phyloP scores from a whole-genome alignment of 2,329 filamentous ascomycete genomes.

The Stagonosporopsis cucurbitacearum region DNA sequence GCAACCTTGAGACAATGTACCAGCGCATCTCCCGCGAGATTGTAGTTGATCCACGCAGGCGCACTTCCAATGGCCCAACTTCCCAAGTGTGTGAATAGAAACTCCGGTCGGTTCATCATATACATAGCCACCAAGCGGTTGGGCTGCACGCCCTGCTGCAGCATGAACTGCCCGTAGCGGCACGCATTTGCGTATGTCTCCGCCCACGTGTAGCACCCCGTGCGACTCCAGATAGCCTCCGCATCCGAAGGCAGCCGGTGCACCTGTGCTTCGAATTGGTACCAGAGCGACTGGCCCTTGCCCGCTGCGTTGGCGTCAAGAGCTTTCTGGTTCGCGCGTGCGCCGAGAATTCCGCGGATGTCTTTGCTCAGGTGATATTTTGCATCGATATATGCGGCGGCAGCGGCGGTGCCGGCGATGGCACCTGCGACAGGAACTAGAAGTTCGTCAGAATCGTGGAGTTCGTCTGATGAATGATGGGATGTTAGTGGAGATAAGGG shows the following conservation, averaged over 20 bases:
- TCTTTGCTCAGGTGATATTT: slow-evolving; percentile 73
- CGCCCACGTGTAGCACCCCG: slow-evolving; percentile 54
- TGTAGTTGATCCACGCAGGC: slow-evolving; percentile 75
- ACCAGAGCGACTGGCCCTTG: slow-evolving; percentile 67
- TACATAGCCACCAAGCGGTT: slow-evolving; percentile 70
- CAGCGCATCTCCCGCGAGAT: slow-evolving; percentile 68
- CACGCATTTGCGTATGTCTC: slow-evolving; percentile 51
- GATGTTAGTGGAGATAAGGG: background rate
- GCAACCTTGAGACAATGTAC: slow-evolving; percentile 70
- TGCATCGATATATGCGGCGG: slow-evolving; percentile 69
- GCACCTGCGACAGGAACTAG: slow-evolving; percentile 44
- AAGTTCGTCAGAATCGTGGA: slow-evolving; percentile 9
- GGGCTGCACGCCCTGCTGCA: slow-evolving; percentile 60
- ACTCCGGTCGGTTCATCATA: slow-evolving; percentile 71
- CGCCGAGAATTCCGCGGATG: slow-evolving; percentile 54
- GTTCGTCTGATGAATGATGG: background rate
- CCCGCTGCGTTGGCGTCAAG: slow-evolving; percentile 56
- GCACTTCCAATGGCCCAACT: slow-evolving; percentile 70
- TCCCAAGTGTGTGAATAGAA: slow-evolving; percentile 70
- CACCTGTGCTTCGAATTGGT: slow-evolving; percentile 66
- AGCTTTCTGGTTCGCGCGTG: slow-evolving; percentile 53
- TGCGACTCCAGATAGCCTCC: slow-evolving; percentile 71
- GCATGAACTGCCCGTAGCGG: slow-evolving; percentile 47
- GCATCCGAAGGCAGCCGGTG: slow-evolving; percentile 57
- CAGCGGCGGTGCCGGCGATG: slow-evolving; percentile 46